These are phyloP conservation scores for Phytophthora capsici DNA, from an alignment of 352 stramenopile genomes.

Conservation along the genomic window DNA sequence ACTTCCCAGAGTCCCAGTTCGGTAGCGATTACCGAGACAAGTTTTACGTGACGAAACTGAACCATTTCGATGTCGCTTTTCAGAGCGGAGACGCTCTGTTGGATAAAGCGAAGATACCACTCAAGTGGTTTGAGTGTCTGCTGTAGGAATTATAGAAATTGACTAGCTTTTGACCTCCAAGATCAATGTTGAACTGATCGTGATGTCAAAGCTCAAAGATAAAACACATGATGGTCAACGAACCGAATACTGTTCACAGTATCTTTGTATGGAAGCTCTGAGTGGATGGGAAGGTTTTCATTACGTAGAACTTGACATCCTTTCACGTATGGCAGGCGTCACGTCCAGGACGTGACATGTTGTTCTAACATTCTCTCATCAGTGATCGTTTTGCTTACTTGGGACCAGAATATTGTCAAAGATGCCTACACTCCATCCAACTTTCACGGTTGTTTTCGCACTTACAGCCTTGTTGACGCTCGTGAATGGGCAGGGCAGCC, in stretches of 20 bases:
- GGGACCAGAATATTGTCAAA: not conserved
- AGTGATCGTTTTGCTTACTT: conserved; percentile 5
- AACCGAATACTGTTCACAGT: conserved; percentile 24
- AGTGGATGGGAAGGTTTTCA: conserved; percentile 1
- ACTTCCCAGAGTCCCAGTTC: conserved; percentile 30
- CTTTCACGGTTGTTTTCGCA: conserved; percentile 3
- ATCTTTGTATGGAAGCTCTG: not conserved
- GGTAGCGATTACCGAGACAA: conserved; percentile 31
- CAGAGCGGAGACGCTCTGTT: conserved; percentile 48
- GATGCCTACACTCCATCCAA: conserved; percentile 1
- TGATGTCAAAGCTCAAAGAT: conserved; percentile 31
- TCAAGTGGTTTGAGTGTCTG: conserved; percentile 67
- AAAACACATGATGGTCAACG: conserved; percentile 23
- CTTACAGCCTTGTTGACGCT: conserved; percentile 6
- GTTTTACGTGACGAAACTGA: conserved; percentile 48
- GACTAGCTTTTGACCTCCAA: too few relatives aligned
- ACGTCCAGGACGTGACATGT: too few relatives aligned
- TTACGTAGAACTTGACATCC: conserved; percentile 12
- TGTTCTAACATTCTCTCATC: not conserved
- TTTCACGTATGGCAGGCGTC: too few relatives aligned
- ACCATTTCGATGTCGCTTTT: conserved; percentile 46
- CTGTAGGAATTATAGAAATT: conserved; percentile 12
- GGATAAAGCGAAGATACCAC: conserved; percentile 45
- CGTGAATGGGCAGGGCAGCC: conserved; percentile 2
- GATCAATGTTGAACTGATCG: conserved; percentile 6